Conservation (phyloP, 257 asterid species). For the Solanum ossicruentum region DNA sequence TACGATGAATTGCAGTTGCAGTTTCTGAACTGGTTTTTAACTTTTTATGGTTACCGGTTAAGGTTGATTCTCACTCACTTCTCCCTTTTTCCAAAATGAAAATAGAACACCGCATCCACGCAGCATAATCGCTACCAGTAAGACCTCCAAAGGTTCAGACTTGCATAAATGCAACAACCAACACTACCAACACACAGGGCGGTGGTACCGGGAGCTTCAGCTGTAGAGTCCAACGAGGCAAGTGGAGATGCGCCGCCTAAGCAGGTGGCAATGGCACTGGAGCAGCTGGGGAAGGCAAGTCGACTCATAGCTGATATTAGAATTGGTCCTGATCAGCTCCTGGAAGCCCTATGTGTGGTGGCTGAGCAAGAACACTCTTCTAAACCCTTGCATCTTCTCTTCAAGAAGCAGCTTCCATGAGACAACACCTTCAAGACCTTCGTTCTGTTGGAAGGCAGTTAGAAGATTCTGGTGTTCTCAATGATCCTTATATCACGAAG, state of each 20-base stretch:
- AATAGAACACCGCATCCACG: neutral
- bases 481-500: conserved; percentile 76
- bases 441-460: conserved; percentile 71
- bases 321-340: conserved; percentile 82
- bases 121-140: neutral
- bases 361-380: conserved; percentile 62
- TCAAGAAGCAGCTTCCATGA: conserved; percentile 66
- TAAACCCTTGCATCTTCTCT: conserved; percentile 48
- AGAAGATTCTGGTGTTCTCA: conserved; percentile 89
- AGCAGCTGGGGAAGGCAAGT: conserved; percentile 76
- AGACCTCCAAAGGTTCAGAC: neutral
- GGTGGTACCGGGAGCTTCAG: conserved; percentile 6
- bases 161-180: conserved; percentile 29
- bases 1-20: neutral
- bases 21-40: neutral
- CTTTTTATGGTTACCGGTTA: neutral
- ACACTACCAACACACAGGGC: conserved; percentile 19
- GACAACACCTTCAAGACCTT: conserved; percentile 65
- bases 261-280: conserved; percentile 95
- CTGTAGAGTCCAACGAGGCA: neutral
- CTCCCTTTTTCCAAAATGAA: neutral
- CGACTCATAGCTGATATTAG: conserved; percentile 85
- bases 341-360: conserved; percentile 57
- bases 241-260: conserved; percentile 80
- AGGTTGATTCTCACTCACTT: neutral